These are phyloP conservation scores for Fusarium incarnatum DNA, from an alignment of 2,329 filamentous ascomycete genomes.

Conservation along the genomic window DNA sequence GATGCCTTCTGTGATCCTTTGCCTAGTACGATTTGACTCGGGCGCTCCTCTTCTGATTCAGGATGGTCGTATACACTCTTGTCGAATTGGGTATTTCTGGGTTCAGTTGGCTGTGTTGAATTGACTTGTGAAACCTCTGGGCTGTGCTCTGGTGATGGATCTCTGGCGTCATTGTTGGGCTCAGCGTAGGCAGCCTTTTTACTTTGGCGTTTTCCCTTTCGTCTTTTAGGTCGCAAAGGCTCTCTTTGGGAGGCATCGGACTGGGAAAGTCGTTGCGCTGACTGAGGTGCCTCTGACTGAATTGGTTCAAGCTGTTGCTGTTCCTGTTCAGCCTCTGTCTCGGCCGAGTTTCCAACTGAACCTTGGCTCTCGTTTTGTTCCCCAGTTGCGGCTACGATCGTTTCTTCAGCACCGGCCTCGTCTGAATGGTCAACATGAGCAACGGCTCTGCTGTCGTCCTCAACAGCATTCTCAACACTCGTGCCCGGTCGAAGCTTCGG, in stretches of 20 bases:
- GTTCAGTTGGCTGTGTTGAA: not conserved
- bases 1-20: not conserved
- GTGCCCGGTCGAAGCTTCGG: not conserved
- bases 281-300: not conserved
- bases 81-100: not conserved
- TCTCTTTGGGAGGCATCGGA: not conserved
- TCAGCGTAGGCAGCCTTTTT: slow-evolving; percentile 25
- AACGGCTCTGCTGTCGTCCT: not conserved
- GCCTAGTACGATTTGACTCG: not conserved
- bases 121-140: not conserved
- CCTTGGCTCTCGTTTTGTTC: not conserved
- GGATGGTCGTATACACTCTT: not conserved
- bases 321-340: not conserved
- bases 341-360: not conserved
- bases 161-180: not conserved
- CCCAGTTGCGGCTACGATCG: not conserved
- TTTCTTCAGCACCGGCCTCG: not conserved
- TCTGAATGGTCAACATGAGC: not conserved
- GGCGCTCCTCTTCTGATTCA: not conserved
- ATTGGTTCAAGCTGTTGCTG: not conserved
- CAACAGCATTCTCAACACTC: not conserved
- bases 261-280: not conserved
- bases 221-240: not conserved
- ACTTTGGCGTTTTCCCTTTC: slow-evolving; percentile 15
- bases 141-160: slow-evolving; percentile 29